Evolutionary conservation across 1,284 basidiomycete species (phyloP).

Genomic region (Pseudozyma tsukubaensis): DNA sequence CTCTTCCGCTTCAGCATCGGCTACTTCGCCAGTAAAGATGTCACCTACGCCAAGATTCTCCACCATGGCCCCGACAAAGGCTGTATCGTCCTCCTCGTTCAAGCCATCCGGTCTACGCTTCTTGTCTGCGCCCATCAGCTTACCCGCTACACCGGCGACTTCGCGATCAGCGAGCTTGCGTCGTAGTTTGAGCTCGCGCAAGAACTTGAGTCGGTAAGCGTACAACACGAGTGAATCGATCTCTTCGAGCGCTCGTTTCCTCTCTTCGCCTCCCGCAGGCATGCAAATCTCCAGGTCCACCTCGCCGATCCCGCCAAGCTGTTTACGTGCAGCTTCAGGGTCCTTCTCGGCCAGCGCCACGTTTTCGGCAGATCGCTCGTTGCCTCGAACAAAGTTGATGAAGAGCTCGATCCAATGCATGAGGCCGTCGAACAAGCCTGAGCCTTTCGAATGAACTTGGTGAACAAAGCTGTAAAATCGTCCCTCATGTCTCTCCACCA

Average conservation of each 20-base stretch:
- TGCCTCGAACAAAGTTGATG: constrained; percentile 89
- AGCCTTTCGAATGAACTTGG: constrained; percentile 97
- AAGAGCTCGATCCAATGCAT: constrained; percentile 98
- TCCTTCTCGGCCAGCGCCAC: constrained; percentile 69
- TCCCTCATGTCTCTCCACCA: constrained; percentile 93
- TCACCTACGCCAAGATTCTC: constrained; percentile 66
- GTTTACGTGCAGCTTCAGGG: constrained; percentile 3
- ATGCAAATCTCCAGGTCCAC: constrained; percentile 65
- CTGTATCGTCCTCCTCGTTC: constrained; percentile 52
- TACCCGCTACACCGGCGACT: constrained; percentile 54
- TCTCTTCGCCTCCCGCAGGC: constrained; percentile 57
- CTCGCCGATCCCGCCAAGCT: constrained; percentile 55
- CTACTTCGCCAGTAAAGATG: constrained; percentile 61
- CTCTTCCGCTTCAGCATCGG: constrained; percentile 64
- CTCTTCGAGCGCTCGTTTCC: constrained; percentile 56
- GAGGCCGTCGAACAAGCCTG: constrained; percentile 89
- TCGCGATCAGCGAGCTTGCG: constrained; percentile 56
- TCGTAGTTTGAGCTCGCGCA: constrained; percentile 64
- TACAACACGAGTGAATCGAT: constrained; percentile 64
- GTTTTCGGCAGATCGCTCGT: constrained; percentile 74
- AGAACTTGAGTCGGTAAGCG: constrained; percentile 64
- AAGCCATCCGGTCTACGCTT: constrained; percentile 45
- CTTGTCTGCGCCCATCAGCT: constrained; percentile 39
- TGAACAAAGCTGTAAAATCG: constrained; percentile 97
- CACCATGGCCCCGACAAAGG: constrained; percentile 61